Evolutionary conservation across 768 basidiomycete genomes (phyloP), one percentile per base, ranked within the genome.

Genomic region (Mycena filopes): DNA sequence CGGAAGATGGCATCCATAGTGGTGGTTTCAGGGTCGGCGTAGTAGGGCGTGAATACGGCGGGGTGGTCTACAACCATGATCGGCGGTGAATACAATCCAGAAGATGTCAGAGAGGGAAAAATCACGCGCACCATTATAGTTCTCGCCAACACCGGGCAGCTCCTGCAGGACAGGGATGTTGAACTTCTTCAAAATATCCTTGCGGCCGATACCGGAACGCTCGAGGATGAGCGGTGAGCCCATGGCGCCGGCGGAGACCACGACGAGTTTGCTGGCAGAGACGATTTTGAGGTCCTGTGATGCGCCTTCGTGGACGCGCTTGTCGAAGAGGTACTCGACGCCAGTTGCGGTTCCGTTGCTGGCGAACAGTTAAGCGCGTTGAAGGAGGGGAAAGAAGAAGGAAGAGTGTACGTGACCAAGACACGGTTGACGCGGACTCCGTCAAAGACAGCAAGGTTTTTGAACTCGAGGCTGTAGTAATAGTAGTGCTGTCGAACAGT

Each of bases 151-250:
- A 1, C 81, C 80, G n/a, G 78, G 75, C 7, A 84, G 70, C 36
- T 83, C 75, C 1, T 78, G 72, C 0, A 76, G 15, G 0, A 71
- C 69, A 20, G 71, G 21, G 31, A 84, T 61, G 0, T 71, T 73
- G 13, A 61, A 59, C 16, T 69, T 31, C 46, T 70, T 51, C 0
- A 84, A 73, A 1, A 78, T 40, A 1, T 64, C 63, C 29, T 59
- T 61, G 7, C 69, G 58, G 1, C 83, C 83, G 12, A 84, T 76
- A 0, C 83, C 83, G 2, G 81, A 87, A 9, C 87, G 79, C 67
- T 89, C 85, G 11, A 90, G 80, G 21, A 89, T 80, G 15, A 60
- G 66, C 12, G 70, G 70, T 23, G 60, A 42, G 6, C 81, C 81
- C 23, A 83, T 75, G 0, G 80, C 49, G 3, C 82, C 82, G 3